Conservation (phyloP, 371 early-diverging fungal genomes). For the Coemansia sp. region DNA sequence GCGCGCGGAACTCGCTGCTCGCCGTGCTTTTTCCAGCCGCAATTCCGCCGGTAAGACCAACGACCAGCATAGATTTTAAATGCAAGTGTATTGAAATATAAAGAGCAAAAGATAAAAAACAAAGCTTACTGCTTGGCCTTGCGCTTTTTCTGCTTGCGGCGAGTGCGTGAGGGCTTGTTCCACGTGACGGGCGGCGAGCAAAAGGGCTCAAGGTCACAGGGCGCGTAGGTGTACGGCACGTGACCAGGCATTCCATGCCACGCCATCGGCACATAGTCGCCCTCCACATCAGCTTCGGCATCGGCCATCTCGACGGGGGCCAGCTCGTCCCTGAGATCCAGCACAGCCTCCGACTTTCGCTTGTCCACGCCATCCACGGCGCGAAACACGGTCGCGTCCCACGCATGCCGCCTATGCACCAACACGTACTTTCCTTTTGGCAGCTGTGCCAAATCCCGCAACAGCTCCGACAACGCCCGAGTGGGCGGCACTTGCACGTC, state of each 20-base stretch:
- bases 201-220: constrained; percentile 22
- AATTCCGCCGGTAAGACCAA: constrained; percentile 92
- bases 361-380: constrained; percentile 24
- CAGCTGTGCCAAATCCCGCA: constrained; percentile 29
- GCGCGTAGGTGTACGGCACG: constrained; percentile 43
- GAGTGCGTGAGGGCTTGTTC: constrained; percentile 7
- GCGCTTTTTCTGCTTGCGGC: constrained; percentile 25
- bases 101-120: neutral
- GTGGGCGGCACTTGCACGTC: constrained; percentile 35
- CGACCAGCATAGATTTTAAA: constrained; percentile 64
- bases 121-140: constrained; percentile 9
- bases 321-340: constrained; percentile 31
- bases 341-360: constrained; percentile 11
- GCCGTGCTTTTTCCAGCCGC: constrained; percentile 91
- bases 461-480: constrained; percentile 25
- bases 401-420: constrained; percentile 34
- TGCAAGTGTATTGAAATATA: neutral
- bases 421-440: constrained; percentile 30
- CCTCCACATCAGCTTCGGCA: constrained; percentile 21
- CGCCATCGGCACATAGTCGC: constrained; percentile 35
- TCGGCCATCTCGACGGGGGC: neutral
- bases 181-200: constrained; percentile 8
- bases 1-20: constrained; percentile 59
- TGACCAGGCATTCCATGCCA: constrained; percentile 35
- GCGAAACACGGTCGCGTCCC: constrained; percentile 45